Evolutionary conservation across 1,284 basidiomycete species (phyloP).

Genomic region (Malassezia caprae): DNA sequence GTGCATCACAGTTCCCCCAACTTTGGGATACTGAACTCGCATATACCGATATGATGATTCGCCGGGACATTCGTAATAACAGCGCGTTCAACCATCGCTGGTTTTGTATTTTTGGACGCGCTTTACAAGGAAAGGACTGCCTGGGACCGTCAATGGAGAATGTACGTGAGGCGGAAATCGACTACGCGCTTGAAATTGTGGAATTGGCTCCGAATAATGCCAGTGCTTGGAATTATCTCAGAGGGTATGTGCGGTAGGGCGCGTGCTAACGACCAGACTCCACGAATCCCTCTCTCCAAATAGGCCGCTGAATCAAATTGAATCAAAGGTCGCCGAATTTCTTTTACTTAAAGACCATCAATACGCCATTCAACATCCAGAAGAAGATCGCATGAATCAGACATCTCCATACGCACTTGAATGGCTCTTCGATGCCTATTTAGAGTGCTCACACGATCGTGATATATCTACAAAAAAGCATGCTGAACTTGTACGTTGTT

Average conservation of each 20-base stretch:
- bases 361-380: conserved; percentile 19
- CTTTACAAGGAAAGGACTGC: neutral
- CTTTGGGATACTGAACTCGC: conserved; percentile 69
- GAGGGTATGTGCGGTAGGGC: conserved; percentile 18
- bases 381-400: conserved; percentile 20
- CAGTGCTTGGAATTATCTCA: conserved; percentile 39
- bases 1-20: conserved; percentile 28
- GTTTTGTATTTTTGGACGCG: conserved; percentile 63
- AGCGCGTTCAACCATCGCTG: conserved; percentile 97
- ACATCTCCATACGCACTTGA: conserved; percentile 28
- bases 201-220: conserved; percentile 31
- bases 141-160: conserved; percentile 26
- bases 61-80: conserved; percentile 79
- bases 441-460: neutral
- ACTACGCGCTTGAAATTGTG: conserved; percentile 51
- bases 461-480: neutral
- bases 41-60: conserved; percentile 67
- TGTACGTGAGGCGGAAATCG: conserved; percentile 59
- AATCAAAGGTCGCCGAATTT: conserved; percentile 5
- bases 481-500: neutral
- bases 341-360: conserved; percentile 14
- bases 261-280: neutral
- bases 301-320: neutral
- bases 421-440: conserved; percentile 19
- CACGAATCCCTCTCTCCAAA: neutral